Conservation (phyloP, 495 filamentous ascomycete genomes). For the Aspergillus nanangensis region DNA sequence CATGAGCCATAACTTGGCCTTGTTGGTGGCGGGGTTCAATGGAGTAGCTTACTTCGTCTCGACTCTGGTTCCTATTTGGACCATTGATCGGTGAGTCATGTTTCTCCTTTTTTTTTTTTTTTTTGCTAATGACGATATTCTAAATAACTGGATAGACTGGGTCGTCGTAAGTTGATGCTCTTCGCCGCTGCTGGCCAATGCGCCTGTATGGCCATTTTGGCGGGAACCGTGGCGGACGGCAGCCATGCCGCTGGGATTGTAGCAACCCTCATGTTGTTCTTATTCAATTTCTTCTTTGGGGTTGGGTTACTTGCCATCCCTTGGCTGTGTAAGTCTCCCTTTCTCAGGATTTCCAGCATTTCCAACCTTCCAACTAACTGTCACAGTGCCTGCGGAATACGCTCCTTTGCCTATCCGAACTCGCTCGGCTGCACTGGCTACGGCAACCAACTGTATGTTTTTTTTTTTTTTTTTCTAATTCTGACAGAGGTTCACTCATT, state of each 20-base stretch:
- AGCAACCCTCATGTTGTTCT: slow-evolving; percentile 30
- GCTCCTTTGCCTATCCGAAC: slow-evolving; percentile 32
- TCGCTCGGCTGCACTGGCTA: slow-evolving; percentile 26
- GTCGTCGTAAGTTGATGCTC: slow-evolving; percentile 43
- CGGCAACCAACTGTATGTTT: slow-evolving; percentile 29
- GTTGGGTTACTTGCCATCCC: slow-evolving; percentile 30
- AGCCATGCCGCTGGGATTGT: slow-evolving; percentile 25
- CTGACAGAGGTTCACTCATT: not conserved
- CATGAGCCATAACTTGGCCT: slow-evolving; percentile 35
- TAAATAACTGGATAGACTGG: slow-evolving; percentile 26
- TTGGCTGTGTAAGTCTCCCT: slow-evolving; percentile 26
- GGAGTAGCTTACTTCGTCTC: slow-evolving; percentile 44
- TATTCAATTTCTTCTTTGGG: slow-evolving; percentile 36
- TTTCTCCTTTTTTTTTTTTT: not conserved
- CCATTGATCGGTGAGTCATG: slow-evolving; percentile 37
- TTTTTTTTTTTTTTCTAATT: not conserved
- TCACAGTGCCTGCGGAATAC: slow-evolving; percentile 29
- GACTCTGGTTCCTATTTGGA: slow-evolving; percentile 44
- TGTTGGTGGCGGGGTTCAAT: slow-evolving; percentile 44
- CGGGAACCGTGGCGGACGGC: slow-evolving; percentile 27
- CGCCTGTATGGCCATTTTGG: slow-evolving; percentile 39
- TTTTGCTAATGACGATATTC: not conserved
- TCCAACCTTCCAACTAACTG: slow-evolving; percentile 1
- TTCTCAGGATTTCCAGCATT: not conserved
- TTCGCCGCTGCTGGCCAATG: slow-evolving; percentile 49